Evolutionary conservation across 345 rosid genomes (phyloP).

Genomic region (Cardamine occulta): DNA sequence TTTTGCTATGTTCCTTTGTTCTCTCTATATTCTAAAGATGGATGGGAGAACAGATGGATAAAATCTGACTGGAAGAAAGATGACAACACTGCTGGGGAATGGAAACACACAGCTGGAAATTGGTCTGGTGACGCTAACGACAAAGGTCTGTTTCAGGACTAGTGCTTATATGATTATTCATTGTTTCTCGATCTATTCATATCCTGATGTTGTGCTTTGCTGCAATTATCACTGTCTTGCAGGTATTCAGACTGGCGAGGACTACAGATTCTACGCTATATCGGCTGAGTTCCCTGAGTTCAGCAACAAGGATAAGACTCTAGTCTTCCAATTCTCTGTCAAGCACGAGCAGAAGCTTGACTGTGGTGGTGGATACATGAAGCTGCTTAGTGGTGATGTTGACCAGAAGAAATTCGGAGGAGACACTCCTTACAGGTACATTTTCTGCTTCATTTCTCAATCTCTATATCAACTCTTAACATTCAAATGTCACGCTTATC

Average conservation of each 20-base stretch:
- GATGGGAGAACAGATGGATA: conserved; percentile 98
- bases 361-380: conserved; percentile 99
- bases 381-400: conserved; percentile 79
- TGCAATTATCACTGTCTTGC: conserved; percentile 1
- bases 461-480: not conserved
- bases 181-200: not conserved
- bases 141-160: conserved; percentile 60
- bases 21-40: conserved; percentile 52
- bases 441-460: not conserved
- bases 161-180: not conserved
- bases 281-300: conserved; percentile 93
- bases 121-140: conserved; percentile 91
- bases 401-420: conserved; percentile 98
- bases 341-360: conserved; percentile 99
- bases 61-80: conserved; percentile 94
- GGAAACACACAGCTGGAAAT: conserved; percentile 95
- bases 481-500: not conserved
- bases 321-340: conserved; percentile 94
- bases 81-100: conserved; percentile 80
- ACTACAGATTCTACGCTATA: conserved; percentile 95
- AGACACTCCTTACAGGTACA: conserved; percentile 93
- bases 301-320: conserved; percentile 89
- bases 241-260: conserved; percentile 98
- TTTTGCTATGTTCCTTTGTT: not conserved
- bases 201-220: not conserved